Evolutionary conservation across 2,329 filamentous ascomycete genomes (phyloP).

Genomic region (Penicillium sp.): DNA sequence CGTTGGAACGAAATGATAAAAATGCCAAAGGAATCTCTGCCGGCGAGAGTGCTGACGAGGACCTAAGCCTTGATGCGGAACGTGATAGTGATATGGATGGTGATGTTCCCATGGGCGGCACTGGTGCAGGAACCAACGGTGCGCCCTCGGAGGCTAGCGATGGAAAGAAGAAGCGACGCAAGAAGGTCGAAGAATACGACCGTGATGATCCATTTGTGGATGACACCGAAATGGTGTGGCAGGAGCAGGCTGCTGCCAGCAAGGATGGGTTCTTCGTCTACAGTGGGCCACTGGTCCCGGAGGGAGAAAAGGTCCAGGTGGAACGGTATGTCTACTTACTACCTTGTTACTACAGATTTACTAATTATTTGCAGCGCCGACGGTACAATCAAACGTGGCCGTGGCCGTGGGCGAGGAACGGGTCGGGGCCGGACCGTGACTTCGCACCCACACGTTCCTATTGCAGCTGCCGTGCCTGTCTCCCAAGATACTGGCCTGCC

Average conservation of each 20-base stretch:
- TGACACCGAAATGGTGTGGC: conserved; percentile 92
- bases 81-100: conserved; percentile 60
- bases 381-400: conserved; percentile 65
- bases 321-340: conserved; percentile 54
- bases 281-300: conserved; percentile 83
- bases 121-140: conserved; percentile 55
- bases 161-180: conserved; percentile 70
- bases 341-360: conserved; percentile 36
- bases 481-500: conserved; percentile 85
- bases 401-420: conserved; percentile 55
- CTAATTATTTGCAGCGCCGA: conserved; percentile 58
- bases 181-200: conserved; percentile 67
- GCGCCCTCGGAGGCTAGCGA: conserved; percentile 56
- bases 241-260: conserved; percentile 89
- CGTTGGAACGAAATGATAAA: conserved; percentile 72
- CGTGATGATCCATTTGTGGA: conserved; percentile 72
- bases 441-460: conserved; percentile 70
- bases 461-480: conserved; percentile 78
- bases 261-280: conserved; percentile 99
- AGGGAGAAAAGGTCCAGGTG: conserved; percentile 72
- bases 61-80: conserved; percentile 86
- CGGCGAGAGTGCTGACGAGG: conserved; percentile 76
- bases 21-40: conserved; percentile 63
- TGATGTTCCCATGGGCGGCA: conserved; percentile 43
- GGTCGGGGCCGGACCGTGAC: conserved; percentile 56